Evolutionary conservation across 805 yeast species (phyloP), one percentile per base, ranked within the genome.

Genomic region (Soucietia sequanensis): DNA sequence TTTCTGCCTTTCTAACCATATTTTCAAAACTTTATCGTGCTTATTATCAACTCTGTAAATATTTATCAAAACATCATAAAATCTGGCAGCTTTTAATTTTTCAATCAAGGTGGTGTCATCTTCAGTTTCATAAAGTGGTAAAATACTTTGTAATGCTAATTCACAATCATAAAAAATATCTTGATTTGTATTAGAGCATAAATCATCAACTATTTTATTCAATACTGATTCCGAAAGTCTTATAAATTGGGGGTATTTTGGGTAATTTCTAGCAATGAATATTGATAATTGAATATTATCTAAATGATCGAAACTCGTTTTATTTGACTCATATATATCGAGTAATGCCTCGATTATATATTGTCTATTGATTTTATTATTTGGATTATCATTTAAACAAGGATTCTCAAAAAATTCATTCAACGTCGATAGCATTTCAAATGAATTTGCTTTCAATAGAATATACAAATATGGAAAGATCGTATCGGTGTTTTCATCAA

Each of bases 391-490:
- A 54, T 89, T 87, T 37, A 91, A 56, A 27, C 76, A 66, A 0
- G 84, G 62, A 53, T 88, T 95, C 52, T 91, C 97, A 51, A 91
- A 81, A 6, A 84, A 83, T 54, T 85, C 95, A 55, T 88, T 83
- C 38, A 93, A 56, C 12, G 85, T 74, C 0, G 81, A 66, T 23
- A 90, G 70, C 60, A 81, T 75, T 24, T 73, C 74, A n/a, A 72
- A 64, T 4, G 84, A 68, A 43, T 83, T 74, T 44, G 58, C 71
- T 25, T 65, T 62, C n/a, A 88, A 54, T 11, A 89, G 61, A 9
- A 70, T 44, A 27, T 63, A 67, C n/a, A 89, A 58, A 48, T 85
- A 82, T 0, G 96, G 95, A 43, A 82, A 89, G 0, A 81, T 68
- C 0, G 77, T 72, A 27, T 77, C 80, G 14, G 45, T 34, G 3